Base-by-base conservation (phyloP, 164 flowering plant genomes). In the Tetrastigma voinierianum region DNA sequence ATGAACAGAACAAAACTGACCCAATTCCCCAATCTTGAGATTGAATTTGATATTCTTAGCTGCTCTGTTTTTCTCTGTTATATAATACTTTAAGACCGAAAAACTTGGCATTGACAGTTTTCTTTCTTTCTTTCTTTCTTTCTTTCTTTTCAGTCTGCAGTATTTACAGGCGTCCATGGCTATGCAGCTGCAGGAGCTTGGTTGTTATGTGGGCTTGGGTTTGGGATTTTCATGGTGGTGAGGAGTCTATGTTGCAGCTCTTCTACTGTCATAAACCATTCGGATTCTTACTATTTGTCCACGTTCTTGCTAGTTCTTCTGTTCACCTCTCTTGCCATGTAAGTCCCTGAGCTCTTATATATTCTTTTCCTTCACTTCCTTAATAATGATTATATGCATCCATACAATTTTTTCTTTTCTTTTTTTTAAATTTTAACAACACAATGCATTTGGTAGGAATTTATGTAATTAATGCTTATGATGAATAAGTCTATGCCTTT, bases 131-230 rank as follows among this genome's bases (percentile, higher is more conserved):
- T 12, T 46, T 59, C 18, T 12, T n/a, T n/a, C n/a, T n/a, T n/a
- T n/a, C n/a, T n/a, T n/a, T n/a, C 55, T 46, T 72, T 74, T 59
- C 85, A 86, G 93, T 84, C 90, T 62, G 71, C 81, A 40, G 85
- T 76, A 32, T 88, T 84, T 73, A 86, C 86, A 71, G 93, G 89
- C 17, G 65, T 84, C 57, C 86, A 82, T 72, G 90, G 89, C 0
- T 86, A 83, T 54, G 85, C 81, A 9, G 67, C 80, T 55, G 86
- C 86, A 10, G 85, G 74, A 62, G 61, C 77, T n/a, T 83, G 86
- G 89, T 21, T 75, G 62, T 3, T 84, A 23, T 75, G 75, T 65
- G 90, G 93, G 11, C 16, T 84, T 40, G 83, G 77, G 1, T 76
- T 80, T 59, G 84, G 83, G 8, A 61, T 79, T 72, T 86, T 61